Base-by-base conservation (phyloP, 1,139 yeast species). In the Debaryomyces subglobosus region DNA sequence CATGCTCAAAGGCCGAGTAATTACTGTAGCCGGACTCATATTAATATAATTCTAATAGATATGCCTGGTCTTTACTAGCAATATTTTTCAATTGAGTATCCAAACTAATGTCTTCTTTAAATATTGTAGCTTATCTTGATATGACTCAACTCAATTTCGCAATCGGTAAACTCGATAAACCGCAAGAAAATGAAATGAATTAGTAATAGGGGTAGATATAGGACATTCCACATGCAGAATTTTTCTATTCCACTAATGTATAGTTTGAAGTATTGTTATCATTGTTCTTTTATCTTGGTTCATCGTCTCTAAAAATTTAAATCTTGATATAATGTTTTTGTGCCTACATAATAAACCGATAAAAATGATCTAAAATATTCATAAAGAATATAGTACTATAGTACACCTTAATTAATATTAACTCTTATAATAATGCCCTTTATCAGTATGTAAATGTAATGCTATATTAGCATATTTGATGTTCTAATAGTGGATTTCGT, bases 1-100 rank as follows among this genome's bases (percentile, higher is more conserved):
- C 5, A 55, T 48, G 43, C 76, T 67, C 50, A 74, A 63, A 0
- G 68, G 68, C 34, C 71, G 49, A n/a, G 43, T 32, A 21, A 20
- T 10, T 9, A 36, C 21, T 12, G 36, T 38, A 30, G 42, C 16
- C 18, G 36, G 9, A 21, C 36, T 32, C 43, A 40, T 40, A 27
- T 12, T 10, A 16, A 15, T 15, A 5, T 9, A 15, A 32, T 7
- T 2, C 4, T 15, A 16, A 18, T 10, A 12, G 10, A 21, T 21
- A 13, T 35, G 12, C 12, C 9, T 34, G 29, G 10, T 16, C 15
- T 3, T 3, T 8, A 4, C 15, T 23, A 15, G 5, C 12, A 15
- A 16, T 32, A 32, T 15, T 15, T 13, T 32, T 30, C 34, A 30
- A 8, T 2, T 1, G 12, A 15, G 13, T 5, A 32, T 32, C 21